A percentile compares a stretch with the other conserved stretches of the same genome.
phyloP scores from a whole-genome alignment of 345 rosid genomes.

The Populus davidiana region DNA sequence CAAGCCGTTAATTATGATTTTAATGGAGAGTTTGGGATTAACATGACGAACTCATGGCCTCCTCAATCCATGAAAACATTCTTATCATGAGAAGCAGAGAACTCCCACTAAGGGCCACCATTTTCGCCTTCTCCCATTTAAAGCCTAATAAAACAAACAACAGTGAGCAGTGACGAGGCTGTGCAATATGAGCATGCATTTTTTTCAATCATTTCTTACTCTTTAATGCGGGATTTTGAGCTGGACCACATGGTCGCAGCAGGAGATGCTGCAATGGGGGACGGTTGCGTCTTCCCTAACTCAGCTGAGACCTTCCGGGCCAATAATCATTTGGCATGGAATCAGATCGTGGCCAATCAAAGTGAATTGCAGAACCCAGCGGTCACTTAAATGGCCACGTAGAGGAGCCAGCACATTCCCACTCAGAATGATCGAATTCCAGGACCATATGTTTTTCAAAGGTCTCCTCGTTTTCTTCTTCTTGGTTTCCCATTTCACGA shows the following conservation, averaged over 20 bases:
- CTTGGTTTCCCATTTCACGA: no score
- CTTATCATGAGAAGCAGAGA: constrained; percentile 11
- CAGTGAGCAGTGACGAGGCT: constrained; percentile 21
- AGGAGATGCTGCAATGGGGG: constrained; percentile 14
- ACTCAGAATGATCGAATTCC: not conserved
- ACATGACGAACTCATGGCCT: no score
- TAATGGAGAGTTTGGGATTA: no score
- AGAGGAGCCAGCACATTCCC: not conserved
- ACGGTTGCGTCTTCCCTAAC: constrained; percentile 11
- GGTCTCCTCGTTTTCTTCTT: not conserved
- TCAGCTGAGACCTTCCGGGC: not conserved
- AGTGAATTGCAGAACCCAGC: not conserved
- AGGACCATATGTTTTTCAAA: no score
- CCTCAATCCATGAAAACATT: not conserved
- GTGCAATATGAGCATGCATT: not conserved
- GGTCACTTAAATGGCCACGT: no score
- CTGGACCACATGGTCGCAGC: constrained; percentile 23
- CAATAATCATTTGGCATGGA: not conserved
- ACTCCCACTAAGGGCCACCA: constrained; percentile 11
- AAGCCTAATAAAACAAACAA: constrained; percentile 11
- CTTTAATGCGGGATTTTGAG: constrained; percentile 12
- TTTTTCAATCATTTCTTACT: not conserved
- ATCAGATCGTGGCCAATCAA: not conserved
- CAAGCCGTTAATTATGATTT: no score
- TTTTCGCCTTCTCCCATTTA: constrained; percentile 6